Evolutionary conservation across 805 yeast species (phyloP), one percentile per base, ranked within the genome.

Genomic region (Priceomyces fermenticarens): DNA sequence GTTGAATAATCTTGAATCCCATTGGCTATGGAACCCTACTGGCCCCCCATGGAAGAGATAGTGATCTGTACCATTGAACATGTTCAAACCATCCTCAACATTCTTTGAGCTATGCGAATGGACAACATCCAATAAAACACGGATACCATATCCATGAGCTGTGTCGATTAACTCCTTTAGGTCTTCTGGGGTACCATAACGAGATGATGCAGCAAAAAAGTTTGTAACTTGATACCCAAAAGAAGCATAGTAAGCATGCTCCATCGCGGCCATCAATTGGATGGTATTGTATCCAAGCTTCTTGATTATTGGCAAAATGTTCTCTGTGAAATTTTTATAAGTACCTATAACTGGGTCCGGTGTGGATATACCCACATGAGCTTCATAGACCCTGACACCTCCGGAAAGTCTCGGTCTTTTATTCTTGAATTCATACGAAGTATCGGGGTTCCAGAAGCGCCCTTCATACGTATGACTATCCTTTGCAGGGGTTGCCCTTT

Each of bases 181-280:
- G 38, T 93, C 97, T 52, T 93, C 98, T 2, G 99, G 98, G 0
- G 97, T 80, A 23, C 99, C 99, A 54, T 73, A 93, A 47, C 99
- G 76, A 6, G 97, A 90, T 39, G 93, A 82, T 16, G 78, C 73
- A 2, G 98, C 97, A 60, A 86, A 91, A 60, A 91, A 93, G 44
- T 84, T 86, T 15, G 98, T 90, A 20, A 91, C 82, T 63, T 91
- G 99, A 61, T 91, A 91, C n/a, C 99, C 99, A 60, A 91, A 91
- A 2, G 96, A 88, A 1, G 97, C 99, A 61, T 91, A 91, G 60
- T 91, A 91, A 1, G 99, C 98, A 61, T 91, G 99, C 64, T 91
- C 99, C 99, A 91, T 91, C 33, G 91, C 77, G 0, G 99, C 97
- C 99, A 91, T 91, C 57, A 91, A 73, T 65, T 91, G 99, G 53